Percentiles rank a stretch among this genome's conserved stretches.
These are phyloP conservation scores for Cytospora piceicola DNA, from an alignment of 2,329 filamentous ascomycete species.

Conservation along the genomic window DNA sequence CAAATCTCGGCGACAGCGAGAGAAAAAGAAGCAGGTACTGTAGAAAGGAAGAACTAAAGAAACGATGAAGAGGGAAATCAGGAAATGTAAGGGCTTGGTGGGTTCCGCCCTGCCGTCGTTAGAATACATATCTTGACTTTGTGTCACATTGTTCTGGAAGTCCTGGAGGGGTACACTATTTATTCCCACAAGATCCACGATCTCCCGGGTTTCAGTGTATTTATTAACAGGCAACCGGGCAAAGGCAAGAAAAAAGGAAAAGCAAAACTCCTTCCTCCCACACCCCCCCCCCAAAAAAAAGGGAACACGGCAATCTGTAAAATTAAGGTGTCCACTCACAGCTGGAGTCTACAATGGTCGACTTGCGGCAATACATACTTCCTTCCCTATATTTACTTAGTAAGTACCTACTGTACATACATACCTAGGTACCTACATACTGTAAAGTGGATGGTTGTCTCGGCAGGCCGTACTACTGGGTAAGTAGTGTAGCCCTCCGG, in stretches of 20 bases:
- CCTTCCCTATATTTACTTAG: too few relatives aligned
- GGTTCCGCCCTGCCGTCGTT: neutral
- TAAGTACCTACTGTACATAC: too few relatives aligned
- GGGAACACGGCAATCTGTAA: neutral
- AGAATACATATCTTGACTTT: neutral
- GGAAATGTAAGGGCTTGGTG: neutral
- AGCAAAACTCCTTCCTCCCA: neutral
- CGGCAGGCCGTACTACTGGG: conserved; percentile 14
- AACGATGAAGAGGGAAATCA: neutral
- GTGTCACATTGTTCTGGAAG: neutral
- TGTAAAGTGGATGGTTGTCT: neutral
- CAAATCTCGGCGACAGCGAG: conserved; percentile 27
- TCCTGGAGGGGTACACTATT: too few relatives aligned
- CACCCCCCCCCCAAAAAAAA: too few relatives aligned
- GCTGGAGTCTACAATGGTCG: neutral
- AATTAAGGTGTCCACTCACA: neutral
- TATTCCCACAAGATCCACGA: too few relatives aligned
- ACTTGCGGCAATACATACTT: too few relatives aligned
- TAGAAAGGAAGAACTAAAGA: too few relatives aligned
- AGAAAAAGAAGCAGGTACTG: conserved; percentile 4
- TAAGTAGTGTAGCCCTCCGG: conserved; percentile 21
- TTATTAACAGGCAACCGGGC: too few relatives aligned
- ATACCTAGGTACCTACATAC: too few relatives aligned
- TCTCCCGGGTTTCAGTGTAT: too few relatives aligned
- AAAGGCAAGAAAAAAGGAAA: neutral